Base-by-base conservation (phyloP, 129 eudicot species). In the Mikania micrantha region DNA sequence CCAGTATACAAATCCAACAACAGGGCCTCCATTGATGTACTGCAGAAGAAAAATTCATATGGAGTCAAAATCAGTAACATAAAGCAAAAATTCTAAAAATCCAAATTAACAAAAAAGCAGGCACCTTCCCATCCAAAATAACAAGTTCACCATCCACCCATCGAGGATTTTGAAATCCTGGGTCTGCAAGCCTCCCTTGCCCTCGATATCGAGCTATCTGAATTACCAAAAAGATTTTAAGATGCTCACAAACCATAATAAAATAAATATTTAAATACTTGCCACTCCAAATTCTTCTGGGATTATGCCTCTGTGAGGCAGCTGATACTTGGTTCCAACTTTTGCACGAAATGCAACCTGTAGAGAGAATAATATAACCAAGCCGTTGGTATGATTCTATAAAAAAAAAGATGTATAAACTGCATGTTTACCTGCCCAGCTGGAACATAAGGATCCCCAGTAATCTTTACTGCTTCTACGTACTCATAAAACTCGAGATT, bases 71-170 rank as follows among this genome's bases (percentile, higher is more conserved):
- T 16, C 3, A n/a, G 21, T 54, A 8, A 65, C 20, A 42, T 25
- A n/a, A 8, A 65, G 24, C 25, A n/a, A n/a, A 70, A 47, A 48
- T 5, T 13, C 25, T 40, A 56, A 47, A 24, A 42, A 42, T 3
- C 19, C 1, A 11, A 49, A 44, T 73, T 15, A 38, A n/a, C 2
- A 16, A 47, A 52, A 45, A 58, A 42, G 32, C 12, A 7, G 2
- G 25, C 74, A 94, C 99, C 99, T 94, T 94, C 71, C 99, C 99
- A 60, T 94, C 99, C 67, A 94, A 76, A 42, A 94, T 83, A 74
- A 94, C 93, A 65, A 94, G 93, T 81, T 94, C 99, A 47, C 99
- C 99, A 70, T 94, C 97, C 32, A 94, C 97, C 99, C 99, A 94
- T 79, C 90, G 80, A 69, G 99, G 95, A 67, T 89, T 94, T 40